A percentile compares a stretch with the other conserved stretches of the same genome.
These are phyloP conservation scores for Alternaria viburni DNA, from an alignment of 2,329 filamentous ascomycete species.

Conservation along the genomic window DNA sequence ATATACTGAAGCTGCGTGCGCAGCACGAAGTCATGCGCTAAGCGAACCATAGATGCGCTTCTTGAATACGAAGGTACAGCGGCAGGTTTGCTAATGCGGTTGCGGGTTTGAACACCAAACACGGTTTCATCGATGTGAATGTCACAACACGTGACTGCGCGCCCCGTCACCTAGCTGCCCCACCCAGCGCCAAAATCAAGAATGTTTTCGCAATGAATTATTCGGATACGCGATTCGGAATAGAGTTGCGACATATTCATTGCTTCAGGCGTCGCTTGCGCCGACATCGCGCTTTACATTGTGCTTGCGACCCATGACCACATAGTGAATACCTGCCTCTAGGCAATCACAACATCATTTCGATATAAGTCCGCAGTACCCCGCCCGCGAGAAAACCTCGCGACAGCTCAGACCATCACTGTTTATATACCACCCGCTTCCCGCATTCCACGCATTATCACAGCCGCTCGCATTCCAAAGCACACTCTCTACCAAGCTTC, in stretches of 20 bases:
- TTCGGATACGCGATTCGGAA: accelerated
- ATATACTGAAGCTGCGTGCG: neutral
- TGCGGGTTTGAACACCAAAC: neutral
- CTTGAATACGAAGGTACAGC: accelerated
- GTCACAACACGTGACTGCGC: neutral
- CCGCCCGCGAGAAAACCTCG: neutral
- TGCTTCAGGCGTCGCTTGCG: neutral
- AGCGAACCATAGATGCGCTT: neutral
- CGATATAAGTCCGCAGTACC: neutral
- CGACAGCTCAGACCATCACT: neutral
- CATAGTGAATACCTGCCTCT: neutral
- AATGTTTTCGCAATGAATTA: too few relatives aligned
- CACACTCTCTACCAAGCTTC: accelerated
- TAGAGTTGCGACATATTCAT: accelerated
- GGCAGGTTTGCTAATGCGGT: neutral
- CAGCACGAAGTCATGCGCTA: neutral
- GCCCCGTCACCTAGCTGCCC: neutral
- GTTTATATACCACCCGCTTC: neutral
- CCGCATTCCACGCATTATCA: neutral
- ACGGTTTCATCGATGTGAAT: neutral
- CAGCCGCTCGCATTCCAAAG: neutral
- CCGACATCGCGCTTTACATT: neutral
- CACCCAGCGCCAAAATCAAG: neutral
- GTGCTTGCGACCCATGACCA: neutral
- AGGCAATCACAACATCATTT: neutral